Evolutionary conservation across 805 yeast genomes (phyloP), one percentile per base, ranked within the genome.

Genomic region (Lachancea cidri): DNA sequence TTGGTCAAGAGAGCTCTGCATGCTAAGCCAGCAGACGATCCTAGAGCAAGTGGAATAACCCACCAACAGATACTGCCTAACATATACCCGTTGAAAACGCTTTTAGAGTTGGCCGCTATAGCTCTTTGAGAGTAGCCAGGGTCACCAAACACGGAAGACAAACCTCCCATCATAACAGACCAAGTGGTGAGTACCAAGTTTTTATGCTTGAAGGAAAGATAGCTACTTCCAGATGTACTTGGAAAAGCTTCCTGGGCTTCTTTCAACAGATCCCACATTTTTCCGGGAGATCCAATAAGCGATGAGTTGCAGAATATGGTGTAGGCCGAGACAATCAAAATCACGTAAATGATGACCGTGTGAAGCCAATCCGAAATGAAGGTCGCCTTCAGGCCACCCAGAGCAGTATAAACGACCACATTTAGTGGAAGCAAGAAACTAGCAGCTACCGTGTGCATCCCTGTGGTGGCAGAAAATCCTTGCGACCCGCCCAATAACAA

Each of bases 341-440:
- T 60, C 17, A 65, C 48, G 44, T 66, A 70, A 35, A 73, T 66
- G 39, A 73, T 66, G 22, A 70, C 71, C 0, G 76, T 70, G 52
- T 73, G 77, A 36, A 70, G 65, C 70, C 73, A 73, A 48, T 74
- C 79, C 4, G 78, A 69, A 29, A 74, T 55, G 46, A 73, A 73
- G 2, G 79, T 74, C 5, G 77, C 72, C 43, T 69, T 72, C 29
- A 74, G 55, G 7, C 79, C 79, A 35, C 79, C 79, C 29, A 70
- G 61, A 6, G 69, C 61, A 0, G 79, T 74, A 50, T 74, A 74
- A 20, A 71, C 53, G 43, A 69, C 56, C 15, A 74, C 78, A 32
- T 74, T 73, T 14, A 71, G 46, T 3, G 77, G 76, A 3, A 72
- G 51, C 17, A 73, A 52, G 47, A 72, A 65, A 31, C 67, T 62